These are phyloP conservation scores for Cymbopogon citratus DNA, from an alignment of 176 grass and related monocot species.

Conservation along the genomic window DNA sequence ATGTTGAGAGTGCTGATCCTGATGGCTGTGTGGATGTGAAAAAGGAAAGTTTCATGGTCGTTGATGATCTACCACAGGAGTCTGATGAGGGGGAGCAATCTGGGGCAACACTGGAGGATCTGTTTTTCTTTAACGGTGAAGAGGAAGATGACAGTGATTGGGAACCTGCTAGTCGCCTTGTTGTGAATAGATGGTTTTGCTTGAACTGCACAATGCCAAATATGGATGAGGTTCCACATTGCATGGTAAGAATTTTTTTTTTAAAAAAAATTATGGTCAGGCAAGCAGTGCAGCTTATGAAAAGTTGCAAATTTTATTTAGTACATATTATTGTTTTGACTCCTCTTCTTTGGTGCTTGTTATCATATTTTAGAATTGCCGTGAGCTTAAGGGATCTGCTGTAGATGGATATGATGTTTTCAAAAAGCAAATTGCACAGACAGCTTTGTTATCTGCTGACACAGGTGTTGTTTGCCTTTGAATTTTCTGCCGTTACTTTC, in stretches of 20 bases:
- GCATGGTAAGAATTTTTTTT: conserved; percentile 41
- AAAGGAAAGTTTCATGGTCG: conserved; percentile 28
- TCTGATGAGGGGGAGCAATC: conserved; percentile 33
- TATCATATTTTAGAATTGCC: conserved; percentile 49
- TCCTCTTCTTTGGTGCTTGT: conserved; percentile 26
- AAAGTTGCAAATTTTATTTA: conserved; percentile 15
- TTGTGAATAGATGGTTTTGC: conserved; percentile 68
- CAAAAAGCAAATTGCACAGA: conserved; percentile 41
- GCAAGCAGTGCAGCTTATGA: neutral
- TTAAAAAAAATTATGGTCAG: neutral
- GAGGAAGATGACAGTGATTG: conserved; percentile 90
- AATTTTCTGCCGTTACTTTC: conserved; percentile 11
- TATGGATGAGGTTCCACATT: conserved; percentile 41
- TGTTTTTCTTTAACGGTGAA: conserved; percentile 62
- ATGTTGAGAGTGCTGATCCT: conserved; percentile 29
- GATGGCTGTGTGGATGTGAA: conserved; percentile 29
- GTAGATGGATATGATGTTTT: conserved; percentile 67
- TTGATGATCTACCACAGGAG: conserved; percentile 34
- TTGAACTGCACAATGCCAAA: conserved; percentile 72
- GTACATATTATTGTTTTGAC: conserved; percentile 26
- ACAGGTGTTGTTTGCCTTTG: conserved; percentile 41
- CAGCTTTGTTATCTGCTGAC: conserved; percentile 43
- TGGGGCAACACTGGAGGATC: conserved; percentile 60
- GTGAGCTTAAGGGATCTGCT: conserved; percentile 47
- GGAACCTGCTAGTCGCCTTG: conserved; percentile 55